Percentiles rank a stretch among this genome's conserved stretches.
These are phyloP conservation scores for Solanum habrochaites DNA, from an alignment of 257 asterid genomes.

Conservation along the genomic window DNA sequence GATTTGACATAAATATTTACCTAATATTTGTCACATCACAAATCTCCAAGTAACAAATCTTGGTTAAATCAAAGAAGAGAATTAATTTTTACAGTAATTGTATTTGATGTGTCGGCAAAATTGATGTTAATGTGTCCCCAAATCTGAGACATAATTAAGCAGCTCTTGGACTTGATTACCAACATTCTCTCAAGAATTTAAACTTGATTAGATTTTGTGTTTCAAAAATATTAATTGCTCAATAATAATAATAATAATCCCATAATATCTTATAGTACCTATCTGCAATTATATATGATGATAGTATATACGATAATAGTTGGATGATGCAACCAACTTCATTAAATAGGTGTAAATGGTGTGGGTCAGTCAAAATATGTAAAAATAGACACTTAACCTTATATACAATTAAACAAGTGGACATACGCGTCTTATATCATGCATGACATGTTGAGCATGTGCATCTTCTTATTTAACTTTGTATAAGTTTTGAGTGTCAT, in stretches of 20 bases:
- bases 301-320: too few relatives aligned
- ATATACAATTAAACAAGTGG: too few relatives aligned
- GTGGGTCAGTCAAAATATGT: rapidly evolving
- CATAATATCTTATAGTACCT: background rate
- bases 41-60: background rate
- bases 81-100: background rate
- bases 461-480: too few relatives aligned
- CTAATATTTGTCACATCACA: background rate
- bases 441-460: too few relatives aligned
- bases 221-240: background rate
- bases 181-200: background rate
- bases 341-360: background rate
- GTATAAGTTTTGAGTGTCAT: too few relatives aligned
- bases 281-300: background rate
- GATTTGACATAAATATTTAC: background rate
- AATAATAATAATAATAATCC: background rate
- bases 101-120: background rate
- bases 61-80: background rate
- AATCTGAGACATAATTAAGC: background rate
- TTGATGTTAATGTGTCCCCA: background rate
- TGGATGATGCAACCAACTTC: background rate
- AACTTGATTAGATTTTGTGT: background rate
- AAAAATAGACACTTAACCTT: too few relatives aligned
- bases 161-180: background rate
- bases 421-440: background rate